Base-by-base conservation (phyloP, 169 alveolate species). In the Cryptosporidium sp. region DNA sequence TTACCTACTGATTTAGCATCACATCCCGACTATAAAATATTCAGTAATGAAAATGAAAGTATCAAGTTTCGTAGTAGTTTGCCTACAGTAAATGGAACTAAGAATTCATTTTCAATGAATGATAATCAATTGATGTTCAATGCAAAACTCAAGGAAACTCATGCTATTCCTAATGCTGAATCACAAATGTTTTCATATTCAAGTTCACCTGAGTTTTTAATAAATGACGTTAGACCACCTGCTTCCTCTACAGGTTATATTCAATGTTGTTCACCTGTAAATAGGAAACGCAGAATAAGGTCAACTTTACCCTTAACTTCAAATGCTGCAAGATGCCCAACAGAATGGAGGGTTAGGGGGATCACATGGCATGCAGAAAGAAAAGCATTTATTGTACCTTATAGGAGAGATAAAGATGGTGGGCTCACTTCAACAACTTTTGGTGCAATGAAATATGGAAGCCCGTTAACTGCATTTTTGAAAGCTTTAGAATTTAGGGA, bases 281-380 rank as follows among this genome's bases (percentile, higher is more conserved):
- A 80, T 39, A 80, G 68, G 18, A 80, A 80, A 41, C 55, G 89
- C 6, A 80, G 89, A 39, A 58, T 62, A 33, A 59, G 89, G 14
- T 80, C 89, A 7, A 80, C 89, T 21, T 37, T 80, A 26, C 89
- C 89, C n/a, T 59, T 80, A 45, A 80, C 89, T 23, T 80, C 89
- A 3, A 80, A 80, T 80, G 89, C 89, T 48, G 89, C 89, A 26
- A 80, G 39, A 41, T 80, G 89, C 67, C 89, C 89, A n/a, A 80
- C 89, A 4, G 89, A 80, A 23, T 80, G 89, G 89, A 59, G 89
- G n/a, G 89, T 80, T 21, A 29, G 89, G 43, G 89, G 89, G 41
- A 80, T 80, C 14, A 80, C 89, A n/a, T 80, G 89, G 89, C 89
- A 80, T 80, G 89, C 89, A 18, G 89, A 80, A 65, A 80, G 89